Evolutionary conservation across 2,329 filamentous ascomycete genomes (phyloP), one percentile per base, ranked within the genome.

Genomic region (Clathrospora elynae): DNA sequence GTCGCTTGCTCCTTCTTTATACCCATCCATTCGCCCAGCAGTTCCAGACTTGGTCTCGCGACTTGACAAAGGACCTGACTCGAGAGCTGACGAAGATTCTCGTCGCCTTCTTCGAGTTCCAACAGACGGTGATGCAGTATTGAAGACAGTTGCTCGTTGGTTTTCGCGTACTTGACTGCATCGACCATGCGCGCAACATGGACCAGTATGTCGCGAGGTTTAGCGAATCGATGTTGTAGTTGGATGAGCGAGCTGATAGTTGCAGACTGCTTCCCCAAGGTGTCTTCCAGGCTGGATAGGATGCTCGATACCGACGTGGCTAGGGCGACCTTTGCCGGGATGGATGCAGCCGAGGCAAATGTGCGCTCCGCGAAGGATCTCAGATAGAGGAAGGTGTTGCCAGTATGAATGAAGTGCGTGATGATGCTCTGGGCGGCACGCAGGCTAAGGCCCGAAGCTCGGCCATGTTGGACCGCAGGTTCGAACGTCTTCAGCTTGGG

Each of bases 1-100:
- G 61, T 57, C 1, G 49, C 53, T 24, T 64, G 56, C 34, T 73
- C 70, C 41, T 64, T 75, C 78, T 40, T 49, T 8, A 88, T 78
- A 0, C 89, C 89, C 46, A 91, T 82, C 88, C 88, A 93, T 59
- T 85, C 82, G 53, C 86, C 80, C 6, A 87, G 74, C 36, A 85
- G 79, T 37, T 83, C 78, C 6, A 87, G 72, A 81, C 85, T 90
- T 1, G 86, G 86, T 18, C 71, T 70, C 1, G 82, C 82, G 1
- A 86, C 82, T 25, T 79, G 75, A 30, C 76, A 74, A 11, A 93
- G 67, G 0, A 92, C 76, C 49, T 89, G 82, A 11, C 84, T 79
- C 60, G 89, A 78, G 20, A 88, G 78, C 14, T 80, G 76, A 13
- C 81, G 79, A 14, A 90, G 69, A 44, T 82, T 79, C 9, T 74